These are phyloP conservation scores for Skeletonema tropicum DNA, from an alignment of 108 stramenopile species.

Conservation along the genomic window DNA sequence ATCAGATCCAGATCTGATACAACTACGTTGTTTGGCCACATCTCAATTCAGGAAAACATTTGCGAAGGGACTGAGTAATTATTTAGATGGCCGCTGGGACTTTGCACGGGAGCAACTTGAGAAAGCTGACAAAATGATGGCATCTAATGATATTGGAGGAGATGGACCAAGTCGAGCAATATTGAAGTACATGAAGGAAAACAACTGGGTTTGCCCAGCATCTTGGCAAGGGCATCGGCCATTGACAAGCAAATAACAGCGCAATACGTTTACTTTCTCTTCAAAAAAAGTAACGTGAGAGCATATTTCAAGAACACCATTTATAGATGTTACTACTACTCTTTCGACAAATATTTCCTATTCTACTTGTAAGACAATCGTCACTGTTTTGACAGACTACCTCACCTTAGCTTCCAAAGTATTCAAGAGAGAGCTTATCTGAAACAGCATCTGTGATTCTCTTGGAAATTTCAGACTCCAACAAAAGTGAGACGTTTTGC, in stretches of 20 bases:
- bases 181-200: slow-evolving; percentile 72
- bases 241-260: slow-evolving; percentile 64
- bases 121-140: slow-evolving; percentile 82
- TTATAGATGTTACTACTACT: too few relatives aligned
- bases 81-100: slow-evolving; percentile 79
- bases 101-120: slow-evolving; percentile 63
- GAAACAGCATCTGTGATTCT: slow-evolving; percentile 65
- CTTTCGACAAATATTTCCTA: too few relatives aligned
- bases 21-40: slow-evolving; percentile 81
- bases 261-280: too few relatives aligned
- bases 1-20: slow-evolving; percentile 79
- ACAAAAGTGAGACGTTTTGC: slow-evolving; percentile 44
- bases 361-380: too few relatives aligned
- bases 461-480: slow-evolving; percentile 63
- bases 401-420: slow-evolving; percentile 36
- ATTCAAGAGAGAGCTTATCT: slow-evolving; percentile 59
- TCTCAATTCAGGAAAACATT: slow-evolving; percentile 72
- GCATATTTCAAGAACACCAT: too few relatives aligned
- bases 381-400: too few relatives aligned
- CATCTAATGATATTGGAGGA: slow-evolving; percentile 76
- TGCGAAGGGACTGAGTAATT: slow-evolving; percentile 68
- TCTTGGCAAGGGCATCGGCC: slow-evolving; percentile 84
- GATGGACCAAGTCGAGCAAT: slow-evolving; percentile 86
- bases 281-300: too few relatives aligned
- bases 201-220: slow-evolving; percentile 61